These are phyloP conservation scores for Volutella citrinella DNA, from an alignment of 2,329 filamentous ascomycete species.

Conservation along the genomic window DNA sequence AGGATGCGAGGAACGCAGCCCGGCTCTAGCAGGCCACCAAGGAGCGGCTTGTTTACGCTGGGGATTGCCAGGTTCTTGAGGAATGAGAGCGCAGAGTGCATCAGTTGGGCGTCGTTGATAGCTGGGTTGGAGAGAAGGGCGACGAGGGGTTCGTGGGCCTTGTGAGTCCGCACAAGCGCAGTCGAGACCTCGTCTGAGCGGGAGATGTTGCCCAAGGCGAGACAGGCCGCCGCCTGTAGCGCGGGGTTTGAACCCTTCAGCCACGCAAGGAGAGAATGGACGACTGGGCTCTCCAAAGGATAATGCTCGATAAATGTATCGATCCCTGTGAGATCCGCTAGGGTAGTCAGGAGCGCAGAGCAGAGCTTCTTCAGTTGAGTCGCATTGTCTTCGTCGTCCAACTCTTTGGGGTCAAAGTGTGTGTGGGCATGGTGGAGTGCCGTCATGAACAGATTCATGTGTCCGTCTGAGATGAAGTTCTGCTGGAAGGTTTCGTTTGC, in stretches of 20 bases:
- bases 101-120: constrained; percentile 46
- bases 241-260: constrained; percentile 36
- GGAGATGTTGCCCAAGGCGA: constrained; percentile 60
- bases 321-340: constrained; percentile 52
- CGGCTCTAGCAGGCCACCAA: constrained; percentile 47
- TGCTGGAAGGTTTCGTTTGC: constrained; percentile 50
- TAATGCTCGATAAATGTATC: constrained; percentile 43
- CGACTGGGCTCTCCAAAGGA: constrained; percentile 40
- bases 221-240: constrained; percentile 56
- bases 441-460: constrained; percentile 43
- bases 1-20: constrained; percentile 52
- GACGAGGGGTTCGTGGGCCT: constrained; percentile 43
- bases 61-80: constrained; percentile 65
- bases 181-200: constrained; percentile 54
- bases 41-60: constrained; percentile 46
- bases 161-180: constrained; percentile 43
- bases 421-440: constrained; percentile 48
- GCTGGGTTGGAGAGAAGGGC: constrained; percentile 40
- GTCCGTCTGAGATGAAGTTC: constrained; percentile 38
- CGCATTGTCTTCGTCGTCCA: constrained; percentile 44
- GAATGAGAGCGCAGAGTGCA: constrained; percentile 57
- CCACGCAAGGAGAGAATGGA: constrained; percentile 46
- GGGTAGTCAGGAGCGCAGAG: constrained; percentile 46
- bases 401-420: constrained; percentile 34
- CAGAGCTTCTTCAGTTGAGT: constrained; percentile 46